Evolutionary conservation across 345 rosid species (phyloP).

Genomic region (Sonneratia caseolaris): DNA sequence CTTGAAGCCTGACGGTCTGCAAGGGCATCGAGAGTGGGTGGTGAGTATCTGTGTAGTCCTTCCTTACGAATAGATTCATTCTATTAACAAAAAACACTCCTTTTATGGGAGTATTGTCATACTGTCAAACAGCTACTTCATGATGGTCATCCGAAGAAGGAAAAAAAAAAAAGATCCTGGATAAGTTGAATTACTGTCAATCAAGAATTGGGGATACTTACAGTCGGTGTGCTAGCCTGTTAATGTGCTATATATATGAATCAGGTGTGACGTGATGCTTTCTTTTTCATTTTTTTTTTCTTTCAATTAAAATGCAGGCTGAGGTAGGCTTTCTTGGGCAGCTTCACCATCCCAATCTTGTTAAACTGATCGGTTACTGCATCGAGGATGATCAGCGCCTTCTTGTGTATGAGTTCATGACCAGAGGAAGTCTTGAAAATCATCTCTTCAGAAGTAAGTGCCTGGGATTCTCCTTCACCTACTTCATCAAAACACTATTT

Average conservation of each 20-base stretch:
- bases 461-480: neutral
- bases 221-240: neutral
- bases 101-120: neutral
- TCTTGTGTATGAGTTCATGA: conserved; percentile 93
- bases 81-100: too few species aligned
- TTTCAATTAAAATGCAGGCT: conserved; percentile 43
- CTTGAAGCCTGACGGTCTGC: conserved; percentile 83
- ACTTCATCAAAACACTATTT: too few species aligned
- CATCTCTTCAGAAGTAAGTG: conserved; percentile 92
- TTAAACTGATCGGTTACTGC: conserved; percentile 86
- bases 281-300: neutral
- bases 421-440: conserved; percentile 96
- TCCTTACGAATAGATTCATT: neutral
- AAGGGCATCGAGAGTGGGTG: conserved; percentile 89
- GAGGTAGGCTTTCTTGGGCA: conserved; percentile 92
- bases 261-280: neutral
- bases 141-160: too few species aligned
- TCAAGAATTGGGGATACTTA: too few species aligned
- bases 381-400: conserved; percentile 87
- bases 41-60: conserved; percentile 35
- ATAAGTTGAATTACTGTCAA: too few species aligned
- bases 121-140: neutral
- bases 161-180: neutral
- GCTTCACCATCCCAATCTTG: conserved; percentile 88
- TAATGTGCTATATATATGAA: neutral